A percentile compares a stretch with the other conserved stretches of the same genome.
Evolutionary conservation across 768 basidiomycete genomes (phyloP).

Genomic region (Agrocybe chaxingu): DNA sequence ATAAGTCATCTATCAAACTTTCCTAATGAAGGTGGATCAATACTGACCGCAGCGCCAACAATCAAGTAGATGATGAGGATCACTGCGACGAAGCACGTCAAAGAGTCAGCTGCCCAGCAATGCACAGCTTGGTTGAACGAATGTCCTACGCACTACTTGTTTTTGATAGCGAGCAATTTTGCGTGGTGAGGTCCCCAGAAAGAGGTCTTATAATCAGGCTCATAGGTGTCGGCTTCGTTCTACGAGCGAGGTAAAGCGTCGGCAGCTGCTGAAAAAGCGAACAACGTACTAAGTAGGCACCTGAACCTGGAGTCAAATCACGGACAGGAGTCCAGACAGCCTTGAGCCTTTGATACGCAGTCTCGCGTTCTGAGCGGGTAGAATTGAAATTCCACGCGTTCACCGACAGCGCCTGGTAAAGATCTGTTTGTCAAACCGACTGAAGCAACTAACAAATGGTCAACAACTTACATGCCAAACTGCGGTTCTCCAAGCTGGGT

Average conservation of each 20-base stretch:
- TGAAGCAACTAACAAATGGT: neutral
- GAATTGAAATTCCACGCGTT: conserved; percentile 18
- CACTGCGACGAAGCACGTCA: neutral
- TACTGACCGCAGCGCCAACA: neutral
- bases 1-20: neutral
- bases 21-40: neutral
- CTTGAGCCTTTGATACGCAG: conserved; percentile 12
- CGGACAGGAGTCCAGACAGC: conserved; percentile 12
- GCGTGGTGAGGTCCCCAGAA: conserved; percentile 16
- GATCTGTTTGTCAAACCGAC: neutral
- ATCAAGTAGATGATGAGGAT: neutral
- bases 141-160: conserved; percentile 12
- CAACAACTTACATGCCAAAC: conserved; percentile 16
- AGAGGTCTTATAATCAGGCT: conserved; percentile 11
- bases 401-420: conserved; percentile 10
- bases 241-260: neutral
- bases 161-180: conserved; percentile 12
- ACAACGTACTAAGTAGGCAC: conserved; percentile 13
- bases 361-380: conserved; percentile 9
- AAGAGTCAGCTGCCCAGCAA: neutral
- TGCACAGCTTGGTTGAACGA: neutral
- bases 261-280: neutral
- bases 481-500: conserved; percentile 14
- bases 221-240: conserved; percentile 18
- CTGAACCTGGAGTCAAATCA: conserved; percentile 10